These are phyloP conservation scores for Hemisphaericaspora nanyangensis DNA, from an alignment of 805 yeast genomes.

Conservation along the genomic window DNA sequence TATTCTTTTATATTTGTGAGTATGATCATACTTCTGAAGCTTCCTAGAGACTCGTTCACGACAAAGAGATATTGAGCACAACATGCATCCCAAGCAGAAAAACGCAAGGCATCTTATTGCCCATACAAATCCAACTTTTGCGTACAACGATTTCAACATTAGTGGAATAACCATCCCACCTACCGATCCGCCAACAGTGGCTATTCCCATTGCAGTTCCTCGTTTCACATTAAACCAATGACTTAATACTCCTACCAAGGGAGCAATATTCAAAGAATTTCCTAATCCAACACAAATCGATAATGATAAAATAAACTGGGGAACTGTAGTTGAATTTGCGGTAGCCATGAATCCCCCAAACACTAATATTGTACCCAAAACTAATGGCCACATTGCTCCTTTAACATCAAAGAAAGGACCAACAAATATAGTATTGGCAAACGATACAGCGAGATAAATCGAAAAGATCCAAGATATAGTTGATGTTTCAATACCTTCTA, in stretches of 20 bases:
- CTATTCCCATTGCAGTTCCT: conserved; percentile 54
- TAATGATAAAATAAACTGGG: conserved; percentile 56
- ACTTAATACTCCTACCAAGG: conserved; percentile 56
- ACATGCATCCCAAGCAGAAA: conserved; percentile 24
- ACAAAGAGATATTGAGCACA: conserved; percentile 21
- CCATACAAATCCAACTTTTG: conserved; percentile 56
- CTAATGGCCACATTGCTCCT: conserved; percentile 50
- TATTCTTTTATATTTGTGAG: conserved; percentile 5
- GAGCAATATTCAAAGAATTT: conserved; percentile 55
- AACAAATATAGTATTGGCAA: conserved; percentile 30
- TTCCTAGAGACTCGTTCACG: conserved; percentile 21
- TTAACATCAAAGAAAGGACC: conserved; percentile 62
- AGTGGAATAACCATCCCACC: conserved; percentile 66
- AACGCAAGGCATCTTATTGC: conserved; percentile 48
- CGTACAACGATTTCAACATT: conserved; percentile 42
- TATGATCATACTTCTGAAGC: not conserved
- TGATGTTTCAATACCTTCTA: conserved; percentile 22
- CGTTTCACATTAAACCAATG: conserved; percentile 64
- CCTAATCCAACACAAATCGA: conserved; percentile 50
- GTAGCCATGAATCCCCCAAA: conserved; percentile 50
- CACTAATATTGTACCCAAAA: conserved; percentile 39
- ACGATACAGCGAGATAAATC: conserved; percentile 29
- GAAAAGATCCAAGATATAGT: conserved; percentile 41
- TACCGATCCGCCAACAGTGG: conserved; percentile 63
- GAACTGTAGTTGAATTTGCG: conserved; percentile 48